Evolutionary conservation across 805 yeast species (phyloP), one percentile per base, ranked within the genome.

Genomic region (Myxozyma neotropica): DNA sequence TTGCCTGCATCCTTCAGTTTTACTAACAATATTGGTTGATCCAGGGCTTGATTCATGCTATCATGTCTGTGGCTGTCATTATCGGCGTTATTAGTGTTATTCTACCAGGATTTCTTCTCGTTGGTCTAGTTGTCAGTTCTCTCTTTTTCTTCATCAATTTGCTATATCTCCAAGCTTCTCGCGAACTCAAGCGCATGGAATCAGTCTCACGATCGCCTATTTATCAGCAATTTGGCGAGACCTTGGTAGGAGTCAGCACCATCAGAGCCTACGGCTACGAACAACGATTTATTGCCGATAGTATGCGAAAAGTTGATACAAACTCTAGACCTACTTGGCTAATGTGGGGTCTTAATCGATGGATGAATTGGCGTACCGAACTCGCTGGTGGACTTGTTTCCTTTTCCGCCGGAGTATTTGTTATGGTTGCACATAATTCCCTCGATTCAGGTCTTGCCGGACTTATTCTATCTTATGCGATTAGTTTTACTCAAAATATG

Each of bases 201-300:
- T 88, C 97, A 1, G 82, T 89, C 51, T 83, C 96, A 15, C 88
- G 89, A 72, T 91, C 97, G 1, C 99, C 99, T 24, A 92, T 93
- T 60, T 96, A 90, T 74, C 98, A 93, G 75, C 97, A 92, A 71
- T 94, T 93, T 71, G 85, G 96, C 17, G 99, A 93, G 74, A 89
- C 97, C 4, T 78, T 93, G 68, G 86, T 84, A 40, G 99, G 99
- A 70, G 89, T 91, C 27, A 84, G 96, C 5, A 91, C 97, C 1
- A 91, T 93, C 67, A 85, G 99, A 74, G 99, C 99, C 2, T 93
- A 89, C 74, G 97, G 97, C 68, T 93, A 90, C 68, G 96, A 90
- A 70, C 81, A 86, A 54, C 80, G 95, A 68, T 93, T 93, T 73
- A 80, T 90, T 79, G 81, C 81, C 68, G 90, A 89, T 70, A 93